Evolutionary conservation across 345 rosid species (phyloP).

Genomic region (Eucalyptus pumila): DNA sequence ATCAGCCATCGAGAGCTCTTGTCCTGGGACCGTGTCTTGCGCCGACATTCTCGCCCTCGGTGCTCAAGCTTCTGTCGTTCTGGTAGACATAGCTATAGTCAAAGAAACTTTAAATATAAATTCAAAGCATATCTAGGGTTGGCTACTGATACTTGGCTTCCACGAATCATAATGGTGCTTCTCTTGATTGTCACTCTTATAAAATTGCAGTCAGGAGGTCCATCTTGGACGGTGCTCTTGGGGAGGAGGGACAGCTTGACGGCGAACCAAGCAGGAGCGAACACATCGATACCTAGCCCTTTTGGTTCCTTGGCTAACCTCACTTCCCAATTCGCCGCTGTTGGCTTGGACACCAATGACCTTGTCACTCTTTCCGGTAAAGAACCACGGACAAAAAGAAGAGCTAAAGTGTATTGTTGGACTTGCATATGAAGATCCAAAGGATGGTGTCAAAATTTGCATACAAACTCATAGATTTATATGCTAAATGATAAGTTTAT

Average conservation of each 20-base stretch:
- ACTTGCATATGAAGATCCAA: neutral
- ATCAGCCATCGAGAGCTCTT: slow-evolving; percentile 47
- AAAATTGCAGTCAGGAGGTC: slow-evolving; percentile 63
- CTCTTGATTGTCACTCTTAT: neutral
- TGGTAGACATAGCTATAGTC: slow-evolving; percentile 16
- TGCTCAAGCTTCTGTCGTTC: slow-evolving; percentile 45
- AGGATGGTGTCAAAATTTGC: neutral
- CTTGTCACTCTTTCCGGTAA: slow-evolving; percentile 69
- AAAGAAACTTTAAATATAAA: neutral
- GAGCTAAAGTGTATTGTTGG: neutral
- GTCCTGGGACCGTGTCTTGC: slow-evolving; percentile 71
- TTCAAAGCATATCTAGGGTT: neutral
- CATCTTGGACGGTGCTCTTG: slow-evolving; percentile 45
- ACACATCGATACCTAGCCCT: slow-evolving; percentile 40
- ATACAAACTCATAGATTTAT: neutral
- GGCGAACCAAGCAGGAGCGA: slow-evolving; percentile 40
- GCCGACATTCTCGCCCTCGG: slow-evolving; percentile 68
- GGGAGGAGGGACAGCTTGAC: slow-evolving; percentile 73
- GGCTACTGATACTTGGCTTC: neutral
- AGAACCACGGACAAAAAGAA: neutral
- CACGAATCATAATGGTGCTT: neutral
- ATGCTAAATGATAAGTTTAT: neutral
- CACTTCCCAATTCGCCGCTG: slow-evolving; percentile 36
- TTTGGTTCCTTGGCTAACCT: slow-evolving; percentile 22
- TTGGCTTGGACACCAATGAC: slow-evolving; percentile 56